Base-by-base conservation (phyloP, 352 stramenopile species). In the Pythium folliculosum region DNA sequence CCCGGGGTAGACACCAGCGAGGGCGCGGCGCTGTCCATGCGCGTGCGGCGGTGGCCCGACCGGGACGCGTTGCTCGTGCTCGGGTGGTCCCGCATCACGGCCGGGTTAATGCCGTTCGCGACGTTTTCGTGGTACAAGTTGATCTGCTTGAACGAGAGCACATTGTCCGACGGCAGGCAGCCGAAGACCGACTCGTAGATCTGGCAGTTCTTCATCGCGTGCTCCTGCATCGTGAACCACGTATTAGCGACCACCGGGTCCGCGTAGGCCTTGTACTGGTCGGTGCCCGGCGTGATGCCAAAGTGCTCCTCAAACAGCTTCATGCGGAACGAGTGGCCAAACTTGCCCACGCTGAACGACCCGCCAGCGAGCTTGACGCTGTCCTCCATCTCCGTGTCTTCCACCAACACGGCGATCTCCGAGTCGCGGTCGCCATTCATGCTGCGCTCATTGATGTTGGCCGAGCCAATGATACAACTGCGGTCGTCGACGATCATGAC, bases 401-500 rank as follows among this genome's bases (percentile, higher is more conserved):
- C 88, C n/a, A 94, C 73, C 4, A 94, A 43, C 23, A 92, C 85
- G n/a, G 88, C 88, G 61, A 96, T 92, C 68, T 96, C 88, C 27
- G 88, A 96, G 65, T 96, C 88, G 49, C 88, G 84, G 67, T 94
- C 86, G 40, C 88, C 88, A n/a, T 75, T 86, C 86, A 94, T 90
- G 65, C 84, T 94, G 57, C 88, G 84, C 60, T 96, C 88, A 69
- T 96, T 96, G 57, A 96, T 92, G 67, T 96, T 96, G 30, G 88
- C 88, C 3, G 82, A 92, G 13, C 88, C 88, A 32, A 96, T 92
- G 72, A 96, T 94, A 53, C 72, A 86, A 53, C 63, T 72, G 37
- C 83, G 75, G 50, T 96, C 88, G 68, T 96, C 88, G 13, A 94
- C 88, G 52, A 96, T 94, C 86, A 96, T 97, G 62, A 96, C 71